Evolutionary conservation across 805 yeast genomes (phyloP).

Genomic region (Candida peoriensis): DNA sequence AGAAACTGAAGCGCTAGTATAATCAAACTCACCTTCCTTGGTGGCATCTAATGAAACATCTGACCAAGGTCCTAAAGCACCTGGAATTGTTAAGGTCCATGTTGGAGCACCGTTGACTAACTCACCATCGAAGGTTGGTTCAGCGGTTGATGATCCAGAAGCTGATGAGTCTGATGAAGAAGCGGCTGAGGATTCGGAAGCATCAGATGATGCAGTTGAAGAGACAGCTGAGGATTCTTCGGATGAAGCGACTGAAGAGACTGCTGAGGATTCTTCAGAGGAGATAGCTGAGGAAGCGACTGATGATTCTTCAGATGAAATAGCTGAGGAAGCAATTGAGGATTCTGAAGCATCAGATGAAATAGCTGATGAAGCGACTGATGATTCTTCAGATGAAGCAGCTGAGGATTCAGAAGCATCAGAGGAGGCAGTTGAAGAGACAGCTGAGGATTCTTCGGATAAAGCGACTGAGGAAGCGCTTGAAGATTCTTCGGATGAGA

Average conservation of each 20-base stretch:
- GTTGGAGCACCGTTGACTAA: conserved; percentile 9
- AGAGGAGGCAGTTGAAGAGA: not conserved
- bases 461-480: not conserved
- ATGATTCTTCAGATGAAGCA: not conserved
- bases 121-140: conserved; percentile 5
- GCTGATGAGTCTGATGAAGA: conserved; percentile 1
- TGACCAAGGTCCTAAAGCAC: conserved; percentile 20
- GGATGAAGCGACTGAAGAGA: too few relatives aligned
- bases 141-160: conserved; percentile 1
- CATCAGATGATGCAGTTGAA: conserved; percentile 1
- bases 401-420: not conserved
- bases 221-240: not conserved
- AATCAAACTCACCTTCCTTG: conserved; percentile 8
- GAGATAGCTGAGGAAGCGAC: too few relatives aligned
- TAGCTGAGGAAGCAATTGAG: not conserved
- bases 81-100: conserved; percentile 17
- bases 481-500: not conserved
- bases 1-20: conserved; percentile 6
- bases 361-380: not conserved
- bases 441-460: not conserved
- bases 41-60: conserved; percentile 6
- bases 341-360: not conserved
- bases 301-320: too few relatives aligned
- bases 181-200: too few relatives aligned
- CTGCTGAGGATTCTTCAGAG: too few relatives aligned